phyloP scores from a whole-genome alignment of 192 early-diverging fungal species.

The Chytriomyces hyalinus region DNA sequence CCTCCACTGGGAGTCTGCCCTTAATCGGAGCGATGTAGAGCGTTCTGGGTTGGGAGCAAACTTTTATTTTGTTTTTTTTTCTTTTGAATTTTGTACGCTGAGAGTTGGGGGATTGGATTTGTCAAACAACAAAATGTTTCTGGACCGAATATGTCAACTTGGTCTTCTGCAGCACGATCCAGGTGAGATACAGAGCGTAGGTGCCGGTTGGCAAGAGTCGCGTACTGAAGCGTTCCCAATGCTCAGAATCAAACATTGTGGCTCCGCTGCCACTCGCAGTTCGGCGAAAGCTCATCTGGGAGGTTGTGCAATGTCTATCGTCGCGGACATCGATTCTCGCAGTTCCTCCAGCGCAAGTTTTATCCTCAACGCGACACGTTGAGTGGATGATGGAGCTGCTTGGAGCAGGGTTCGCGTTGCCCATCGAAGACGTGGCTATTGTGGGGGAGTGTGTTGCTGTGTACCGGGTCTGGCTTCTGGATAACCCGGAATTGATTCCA shows the following conservation, averaged over 20 bases:
- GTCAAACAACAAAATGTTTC: no score
- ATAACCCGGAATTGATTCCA: slow-evolving; percentile 60
- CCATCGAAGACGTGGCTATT: slow-evolving; percentile 74
- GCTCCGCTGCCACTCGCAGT: slow-evolving; percentile 68
- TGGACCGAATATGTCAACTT: slow-evolving; percentile 43
- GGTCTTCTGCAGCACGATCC: slow-evolving; percentile 71
- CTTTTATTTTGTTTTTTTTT: not conserved
- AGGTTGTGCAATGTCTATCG: slow-evolving; percentile 65
- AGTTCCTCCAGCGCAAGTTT: slow-evolving; percentile 59
- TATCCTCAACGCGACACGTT: slow-evolving; percentile 78
- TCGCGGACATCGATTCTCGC: slow-evolving; percentile 43
- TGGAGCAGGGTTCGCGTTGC: slow-evolving; percentile 81
- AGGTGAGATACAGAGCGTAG: slow-evolving; percentile 49
- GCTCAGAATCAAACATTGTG: slow-evolving; percentile 74
- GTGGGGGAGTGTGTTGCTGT: slow-evolving; percentile 69
- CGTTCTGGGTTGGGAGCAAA: not conserved
- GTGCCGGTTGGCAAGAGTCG: not conserved
- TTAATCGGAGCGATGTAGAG: no score
- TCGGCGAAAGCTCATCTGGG: slow-evolving; percentile 66
- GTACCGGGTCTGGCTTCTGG: slow-evolving; percentile 80
- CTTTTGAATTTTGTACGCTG: not conserved
- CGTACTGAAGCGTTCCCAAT: not conserved
- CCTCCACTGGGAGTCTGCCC: no score
- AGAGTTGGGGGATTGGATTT: no score
- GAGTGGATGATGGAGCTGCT: slow-evolving; percentile 84